Evolutionary conservation across 768 basidiomycete genomes (phyloP).

Genomic region (Agrocybe pediades): DNA sequence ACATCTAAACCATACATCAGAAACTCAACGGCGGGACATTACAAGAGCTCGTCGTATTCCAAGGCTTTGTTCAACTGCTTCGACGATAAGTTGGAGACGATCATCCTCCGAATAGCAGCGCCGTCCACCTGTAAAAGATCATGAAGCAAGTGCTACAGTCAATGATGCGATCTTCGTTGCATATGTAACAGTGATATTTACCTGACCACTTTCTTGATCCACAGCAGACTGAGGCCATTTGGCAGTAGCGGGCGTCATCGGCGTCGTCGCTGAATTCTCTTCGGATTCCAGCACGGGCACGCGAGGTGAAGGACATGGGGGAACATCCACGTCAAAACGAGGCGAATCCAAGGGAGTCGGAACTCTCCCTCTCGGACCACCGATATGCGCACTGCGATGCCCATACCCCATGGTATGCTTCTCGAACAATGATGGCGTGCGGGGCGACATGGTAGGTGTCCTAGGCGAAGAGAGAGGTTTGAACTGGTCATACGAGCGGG

Average conservation of each 20-base stretch:
- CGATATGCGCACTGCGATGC: constrained; percentile 22
- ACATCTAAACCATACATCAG: background rate
- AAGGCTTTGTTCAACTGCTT: constrained; percentile 9
- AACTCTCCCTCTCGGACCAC: constrained; percentile 12
- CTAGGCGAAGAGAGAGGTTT: constrained; percentile 25
- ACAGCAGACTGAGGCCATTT: constrained; percentile 21
- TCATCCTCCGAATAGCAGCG: constrained; percentile 34
- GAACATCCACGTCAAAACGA: background rate
- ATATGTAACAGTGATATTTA: background rate
- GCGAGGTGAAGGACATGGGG: constrained; percentile 13
- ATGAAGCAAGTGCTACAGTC: background rate
- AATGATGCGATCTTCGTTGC: background rate
- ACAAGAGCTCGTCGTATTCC: constrained; percentile 17
- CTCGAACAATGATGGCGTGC: constrained; percentile 33
- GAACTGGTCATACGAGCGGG: constrained; percentile 19
- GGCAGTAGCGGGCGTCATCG: constrained; percentile 16
- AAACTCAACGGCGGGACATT: background rate
- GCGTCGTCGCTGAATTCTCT: constrained; percentile 5
- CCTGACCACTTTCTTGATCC: constrained; percentile 13
- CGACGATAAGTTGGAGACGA: constrained; percentile 33
- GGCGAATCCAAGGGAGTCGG: constrained; percentile 5
- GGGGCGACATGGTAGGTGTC: constrained; percentile 22
- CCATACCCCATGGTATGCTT: constrained; percentile 29
- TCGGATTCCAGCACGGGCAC: constrained; percentile 1
- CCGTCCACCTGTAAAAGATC: constrained; percentile 26